Conservation (phyloP, 108 stramenopile genomes). For the Hondaea fermentalgiana region DNA sequence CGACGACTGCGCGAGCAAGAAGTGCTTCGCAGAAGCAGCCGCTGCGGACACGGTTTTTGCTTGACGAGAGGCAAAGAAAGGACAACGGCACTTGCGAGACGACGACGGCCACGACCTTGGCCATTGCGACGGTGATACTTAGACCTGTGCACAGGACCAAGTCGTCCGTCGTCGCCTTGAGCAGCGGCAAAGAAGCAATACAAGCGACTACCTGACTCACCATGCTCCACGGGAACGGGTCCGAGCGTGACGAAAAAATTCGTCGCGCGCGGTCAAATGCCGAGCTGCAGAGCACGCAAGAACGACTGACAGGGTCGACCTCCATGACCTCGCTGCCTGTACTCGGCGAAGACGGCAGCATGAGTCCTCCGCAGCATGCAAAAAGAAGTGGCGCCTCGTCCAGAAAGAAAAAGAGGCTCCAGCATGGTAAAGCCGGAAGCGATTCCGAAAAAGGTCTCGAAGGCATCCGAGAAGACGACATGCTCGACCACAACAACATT, state of each 20-base stretch:
- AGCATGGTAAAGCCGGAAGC: background rate
- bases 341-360: background rate
- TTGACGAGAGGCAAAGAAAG: too few species aligned
- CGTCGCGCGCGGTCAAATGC: background rate
- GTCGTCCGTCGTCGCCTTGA: too few species aligned
- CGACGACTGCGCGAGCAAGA: too few species aligned
- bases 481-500: conserved; percentile 1
- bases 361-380: background rate
- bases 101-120: too few species aligned
- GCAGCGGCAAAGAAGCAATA: too few species aligned
- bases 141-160: too few species aligned
- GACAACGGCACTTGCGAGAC: too few species aligned
- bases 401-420: background rate
- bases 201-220: background rate
- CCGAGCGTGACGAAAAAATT: background rate
- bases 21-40: too few species aligned
- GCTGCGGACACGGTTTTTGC: too few species aligned
- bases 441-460: background rate
- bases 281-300: background rate
- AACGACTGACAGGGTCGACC: background rate
- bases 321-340: background rate
- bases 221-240: background rate
- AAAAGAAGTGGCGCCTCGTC: background rate
- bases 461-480: background rate
- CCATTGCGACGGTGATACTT: too few species aligned